Evolutionary conservation across 1,284 basidiomycete species (phyloP).

Genomic region (Apiotrichum siamense): DNA sequence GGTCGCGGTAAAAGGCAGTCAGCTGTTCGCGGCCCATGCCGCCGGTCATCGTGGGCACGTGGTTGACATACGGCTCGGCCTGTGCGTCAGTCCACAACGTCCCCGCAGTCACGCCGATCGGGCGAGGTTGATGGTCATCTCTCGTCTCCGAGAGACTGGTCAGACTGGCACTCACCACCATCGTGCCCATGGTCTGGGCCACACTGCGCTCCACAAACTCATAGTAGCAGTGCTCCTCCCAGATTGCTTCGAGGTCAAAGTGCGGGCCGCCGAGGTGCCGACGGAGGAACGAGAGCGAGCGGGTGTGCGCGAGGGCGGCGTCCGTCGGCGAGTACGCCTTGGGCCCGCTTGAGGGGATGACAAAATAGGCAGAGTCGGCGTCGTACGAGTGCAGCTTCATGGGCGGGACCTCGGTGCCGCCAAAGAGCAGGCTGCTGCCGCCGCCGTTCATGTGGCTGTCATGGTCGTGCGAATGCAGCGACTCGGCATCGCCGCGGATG

Average conservation of each 20-base stretch:
- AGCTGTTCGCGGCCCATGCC: conserved; percentile 54
- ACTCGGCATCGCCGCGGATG: conserved; percentile 1
- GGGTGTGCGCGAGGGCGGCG: conserved; percentile 14
- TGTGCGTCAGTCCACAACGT: not conserved
- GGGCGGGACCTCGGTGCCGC: not conserved
- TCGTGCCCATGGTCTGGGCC: conserved; percentile 29
- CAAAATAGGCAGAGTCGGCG: conserved; percentile 15
- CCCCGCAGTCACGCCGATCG: too few relatives aligned
- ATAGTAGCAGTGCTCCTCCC: conserved; percentile 21
- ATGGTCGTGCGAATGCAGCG: not conserved
- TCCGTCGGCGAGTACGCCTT: conserved; percentile 13
- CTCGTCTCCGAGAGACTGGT: too few relatives aligned
- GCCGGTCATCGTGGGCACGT: conserved; percentile 45
- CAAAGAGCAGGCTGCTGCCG: not conserved
- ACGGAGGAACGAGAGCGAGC: conserved; percentile 15
- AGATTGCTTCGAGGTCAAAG: conserved; percentile 20
- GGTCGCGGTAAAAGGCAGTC: conserved; percentile 51
- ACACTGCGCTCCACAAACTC: conserved; percentile 27
- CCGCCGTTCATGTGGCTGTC: not conserved
- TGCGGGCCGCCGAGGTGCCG: conserved; percentile 14
- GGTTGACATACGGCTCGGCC: conserved; percentile 29
- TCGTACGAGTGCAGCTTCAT: conserved; percentile 7
- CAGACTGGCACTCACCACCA: conserved; percentile 21
- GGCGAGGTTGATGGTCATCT: too few relatives aligned
- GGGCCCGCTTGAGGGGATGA: conserved; percentile 16